Evolutionary conservation across 805 yeast species (phyloP), one percentile per base, ranked within the genome.

Genomic region (Spathaspora girioi): DNA sequence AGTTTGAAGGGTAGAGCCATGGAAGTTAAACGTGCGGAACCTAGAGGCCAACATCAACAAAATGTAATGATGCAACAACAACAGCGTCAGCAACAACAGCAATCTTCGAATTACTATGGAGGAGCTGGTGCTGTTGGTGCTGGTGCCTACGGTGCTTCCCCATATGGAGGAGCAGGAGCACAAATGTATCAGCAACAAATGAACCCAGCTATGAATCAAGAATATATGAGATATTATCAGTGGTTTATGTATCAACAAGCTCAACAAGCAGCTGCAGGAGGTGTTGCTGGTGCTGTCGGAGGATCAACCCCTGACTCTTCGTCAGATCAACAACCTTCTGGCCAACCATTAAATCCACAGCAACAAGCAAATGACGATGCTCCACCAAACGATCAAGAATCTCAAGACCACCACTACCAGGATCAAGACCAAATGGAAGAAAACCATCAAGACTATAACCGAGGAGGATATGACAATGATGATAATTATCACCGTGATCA

Each of bases 1-100:
- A 83, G 84, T 51, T 84, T 93, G 61, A 91, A 90, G 64, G 97
- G 96, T 46, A 89, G 87, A 62, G 79, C 85, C 50, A 86, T 87
- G 82, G 94, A 87, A 68, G 88, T 87, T 54, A 87, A 87, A 64
- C 80, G 90, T 65, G 94, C 94, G 2, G 92, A 85, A 65, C 92
- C 93, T 59, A 79, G 93, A 68, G 85, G 84, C 57, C 86, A 81
- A 66, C 89, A 85, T 50, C 76, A 71, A 49, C 76, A 66, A 55
- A 62, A 63, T 47, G 75, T 68, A 50, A 65, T 65, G 56, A 63
- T 64, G 54, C 67, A 63, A 50, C 72, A 67, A 49, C 64, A 64
- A 54, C 69, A 65, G 42, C 67, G 58, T 49, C 60, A 61, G 50
- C 69, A 65, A 43, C 67, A 58, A 49, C 60, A 61, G 50, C 57